Base-by-base conservation (phyloP, 2,329 filamentous ascomycete species). In the Apiospora pterosperma region DNA sequence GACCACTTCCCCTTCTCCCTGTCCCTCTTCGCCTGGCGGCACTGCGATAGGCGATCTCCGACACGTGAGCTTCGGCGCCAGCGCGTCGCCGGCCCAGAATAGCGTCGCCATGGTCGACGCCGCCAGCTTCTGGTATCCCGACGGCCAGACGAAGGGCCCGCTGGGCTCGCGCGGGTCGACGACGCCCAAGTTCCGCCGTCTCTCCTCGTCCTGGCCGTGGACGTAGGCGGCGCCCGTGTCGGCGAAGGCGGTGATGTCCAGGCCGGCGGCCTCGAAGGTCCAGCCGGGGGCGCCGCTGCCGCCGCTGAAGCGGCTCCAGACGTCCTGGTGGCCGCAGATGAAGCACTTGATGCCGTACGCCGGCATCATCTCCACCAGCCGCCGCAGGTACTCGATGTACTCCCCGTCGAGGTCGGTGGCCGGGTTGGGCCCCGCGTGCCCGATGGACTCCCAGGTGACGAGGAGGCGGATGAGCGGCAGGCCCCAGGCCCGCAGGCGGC, bases 391-490 rank as follows among this genome's bases (percentile, higher is more conserved):
- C 4, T 67, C 72, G 10, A 80, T 75, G 62, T 80, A 80, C 63
- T 78, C 77, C 7, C 76, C 63, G 64, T 80, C 78, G 4, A 75
- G 67, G 64, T 79, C 72, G n/a, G 67, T 70, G 42, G 65, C 63
- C 4, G 75, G 73, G 62, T 76, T 69, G 12, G 76, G 75, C 0
- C 76, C 75, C 0, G 69, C 65, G 60, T 77, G 76, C 3, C 73
- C 78, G 8, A 80, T 69, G 6, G 79, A 76, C 64, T 80, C 78
- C 78, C 78, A 80, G 4, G 77, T 78, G n/a, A 80, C 77, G 14
- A 80, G 76, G 62, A 80, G 72, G 31, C 78, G 74, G 14, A 80
- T 71, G 28, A 80, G 67, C 36, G 78, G 76, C 39, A 78, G 65
- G 0, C 78, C 78, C 79, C 78, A 80, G 38, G 75, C 73, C 59